Evolutionary conservation across 192 early-diverging fungal genomes (phyloP), one percentile per base, ranked within the genome.

Genomic region (Pilobolus umbonatus): DNA sequence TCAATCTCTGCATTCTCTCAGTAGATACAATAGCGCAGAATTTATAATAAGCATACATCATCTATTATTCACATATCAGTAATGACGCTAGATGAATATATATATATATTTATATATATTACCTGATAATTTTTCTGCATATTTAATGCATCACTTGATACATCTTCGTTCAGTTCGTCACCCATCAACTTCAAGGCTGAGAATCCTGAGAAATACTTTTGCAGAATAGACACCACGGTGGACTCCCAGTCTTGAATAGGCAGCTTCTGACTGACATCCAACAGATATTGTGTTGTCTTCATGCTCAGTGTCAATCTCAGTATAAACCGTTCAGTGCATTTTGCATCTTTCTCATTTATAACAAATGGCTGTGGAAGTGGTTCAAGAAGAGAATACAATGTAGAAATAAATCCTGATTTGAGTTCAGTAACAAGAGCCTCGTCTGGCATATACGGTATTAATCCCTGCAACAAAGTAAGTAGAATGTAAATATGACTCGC

Each of bases 151-250:
- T 68, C 62, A 5, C 68, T 40, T 5, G 57, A 15, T 58, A 73
- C 24, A 62, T 65, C 32, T 56, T 70, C 40, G 45, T 38, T 11
- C 7, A 40, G 15, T 3, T 47, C 45, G 47, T 68, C 50, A 60
- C 60, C 5, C 52, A 62, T 9, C 53, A 76, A 2, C 55, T 71
- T 62, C 4, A 55, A 34, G n/a, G n/a, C n/a, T 3, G 64, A 68
- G 59, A 83, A 83, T 12, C 71, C 74, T 11, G 79, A 78, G 60
- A 83, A 83, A 45, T 83, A 83, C 51, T 79, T 80, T 71, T 76
- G 75, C 4, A 83, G 47, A 14, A 75, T 73, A 4, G 81, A 77
- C 15, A 74, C 69, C 67, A 72, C 71, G 21, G 58, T 55, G 8
- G 51, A 28, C 30, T 73, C 71, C 71, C 71, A 73, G 11, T 73